Conservation (phyloP, 2,329 filamentous ascomycete species). For the Aureobasidium sp. region DNA sequence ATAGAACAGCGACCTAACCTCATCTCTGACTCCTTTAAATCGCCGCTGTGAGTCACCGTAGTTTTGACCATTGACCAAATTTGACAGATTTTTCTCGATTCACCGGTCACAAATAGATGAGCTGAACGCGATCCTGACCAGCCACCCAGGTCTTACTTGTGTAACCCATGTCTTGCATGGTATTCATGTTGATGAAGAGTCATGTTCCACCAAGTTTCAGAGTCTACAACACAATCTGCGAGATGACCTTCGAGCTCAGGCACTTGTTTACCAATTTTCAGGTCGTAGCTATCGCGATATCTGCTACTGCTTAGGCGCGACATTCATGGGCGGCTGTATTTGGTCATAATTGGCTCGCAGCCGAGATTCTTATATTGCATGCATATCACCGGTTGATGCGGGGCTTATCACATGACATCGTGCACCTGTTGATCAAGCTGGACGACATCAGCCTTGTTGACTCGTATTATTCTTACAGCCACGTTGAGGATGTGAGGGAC, state of each 20-base stretch:
- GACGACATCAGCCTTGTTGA: conserved; percentile 9
- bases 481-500: background rate
- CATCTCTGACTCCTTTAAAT: background rate
- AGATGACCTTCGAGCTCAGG: background rate
- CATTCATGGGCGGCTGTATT: background rate
- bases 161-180: background rate
- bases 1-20: background rate
- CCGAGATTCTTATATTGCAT: conserved; percentile 9
- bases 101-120: background rate
- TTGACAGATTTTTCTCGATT: background rate
- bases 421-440: background rate
- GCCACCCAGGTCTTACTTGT: background rate
- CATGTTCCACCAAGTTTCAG: background rate
- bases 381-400: conserved; percentile 14
- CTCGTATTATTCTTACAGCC: conserved; percentile 2
- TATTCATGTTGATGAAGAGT: background rate
- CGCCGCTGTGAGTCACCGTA: background rate
- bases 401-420: conserved; percentile 11
- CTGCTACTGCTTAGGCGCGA: background rate
- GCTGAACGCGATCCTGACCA: background rate
- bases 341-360: background rate
- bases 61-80: background rate
- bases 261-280: background rate
- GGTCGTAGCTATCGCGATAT: background rate
- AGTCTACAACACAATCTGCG: background rate